phyloP scores from a whole-genome alignment of 2,329 filamentous ascomycete genomes.

The Phaeophleospora eucalypticola region DNA sequence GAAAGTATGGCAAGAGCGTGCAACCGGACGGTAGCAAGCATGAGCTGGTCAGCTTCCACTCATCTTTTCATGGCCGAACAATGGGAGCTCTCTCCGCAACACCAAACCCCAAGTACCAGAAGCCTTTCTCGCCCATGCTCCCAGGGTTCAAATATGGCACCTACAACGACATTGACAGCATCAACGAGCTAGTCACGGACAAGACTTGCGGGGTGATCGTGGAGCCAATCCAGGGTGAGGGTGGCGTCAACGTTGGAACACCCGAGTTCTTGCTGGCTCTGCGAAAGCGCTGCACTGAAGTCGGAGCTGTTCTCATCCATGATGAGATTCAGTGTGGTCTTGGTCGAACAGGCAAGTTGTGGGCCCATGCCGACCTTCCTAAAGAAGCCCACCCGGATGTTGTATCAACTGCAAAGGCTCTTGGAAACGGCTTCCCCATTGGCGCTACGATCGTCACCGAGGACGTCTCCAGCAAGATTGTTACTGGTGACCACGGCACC shows the following conservation, averaged over 20 bases:
- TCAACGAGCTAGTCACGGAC: conserved; percentile 72
- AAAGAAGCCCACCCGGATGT: conserved; percentile 86
- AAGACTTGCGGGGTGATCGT: conserved; percentile 91
- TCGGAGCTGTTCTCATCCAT: conserved; percentile 84
- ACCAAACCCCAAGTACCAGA: conserved; percentile 96
- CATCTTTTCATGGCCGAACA: conserved; percentile 92
- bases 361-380: conserved; percentile 77
- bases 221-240: conserved; percentile 96
- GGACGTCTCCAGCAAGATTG: conserved; percentile 64
- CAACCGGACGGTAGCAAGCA: conserved; percentile 53
- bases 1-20: conserved; percentile 72
- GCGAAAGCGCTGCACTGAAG: conserved; percentile 77
- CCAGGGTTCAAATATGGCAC: conserved; percentile 84
- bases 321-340: conserved; percentile 98
- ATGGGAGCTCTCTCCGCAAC: conserved; percentile 96
- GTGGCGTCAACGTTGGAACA: conserved; percentile 79
- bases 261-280: conserved; percentile 80
- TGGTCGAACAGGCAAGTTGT: conserved; percentile 78
- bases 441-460: conserved; percentile 71
- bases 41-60: conserved; percentile 85
- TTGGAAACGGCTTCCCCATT: conserved; percentile 95
- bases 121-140: conserved; percentile 90
- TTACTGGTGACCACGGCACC: conserved; percentile 82
- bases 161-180: conserved; percentile 73
- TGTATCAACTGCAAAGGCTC: conserved; percentile 88